Base-by-base conservation (phyloP, 1,284 basidiomycete species). In the Apiotrichum sp. region DNA sequence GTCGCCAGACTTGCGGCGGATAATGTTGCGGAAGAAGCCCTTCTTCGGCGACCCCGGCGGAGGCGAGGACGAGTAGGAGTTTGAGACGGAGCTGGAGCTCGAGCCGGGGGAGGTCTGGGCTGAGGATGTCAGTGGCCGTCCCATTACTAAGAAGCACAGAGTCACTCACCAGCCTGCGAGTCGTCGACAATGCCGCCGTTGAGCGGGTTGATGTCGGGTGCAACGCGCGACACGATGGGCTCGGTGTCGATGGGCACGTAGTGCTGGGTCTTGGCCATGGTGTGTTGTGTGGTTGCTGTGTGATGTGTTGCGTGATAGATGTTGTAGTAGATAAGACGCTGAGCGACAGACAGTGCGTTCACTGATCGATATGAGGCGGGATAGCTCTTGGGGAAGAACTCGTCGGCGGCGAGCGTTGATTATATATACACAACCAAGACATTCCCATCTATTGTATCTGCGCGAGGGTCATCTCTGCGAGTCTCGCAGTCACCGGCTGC, bases 121-220 rank as follows among this genome's bases (percentile, higher is more conserved):
- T 38, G 47, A 7, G 5, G 32, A 14, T 22, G 35, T 48, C 47
- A 38, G n/a, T 9, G 16, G 6, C 47, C 35, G 10, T 14, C n/a
- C 33, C 22, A 22, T 22, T 22, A 22, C 22, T 22, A 22, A 22
- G 22, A 22, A 22, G 22, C 22, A 22, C 45, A 13, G 10, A 13
- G 3, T 32, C 22, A 41, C n/a, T 8, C 29, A 42, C 39, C 49
- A 6, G 39, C 40, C 46, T 53, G 52, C 7, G 38, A 13, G 49
- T 52, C 50, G 50, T 44, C 42, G 38, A 61, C 56, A 36, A 58
- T 49, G 29, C 59, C 59, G 34, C 56, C 59, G 41, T 50, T 50
- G 39, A 45, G 49, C n/a, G 59, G 59, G 52, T 56, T 45, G 46
- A 61, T 42, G 4, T 61, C 59, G 14, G 59, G 59, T 3, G 53